These are phyloP conservation scores for Helicostylum pulchrum DNA, from an alignment of 192 early-diverging fungal genomes.

Conservation along the genomic window DNA sequence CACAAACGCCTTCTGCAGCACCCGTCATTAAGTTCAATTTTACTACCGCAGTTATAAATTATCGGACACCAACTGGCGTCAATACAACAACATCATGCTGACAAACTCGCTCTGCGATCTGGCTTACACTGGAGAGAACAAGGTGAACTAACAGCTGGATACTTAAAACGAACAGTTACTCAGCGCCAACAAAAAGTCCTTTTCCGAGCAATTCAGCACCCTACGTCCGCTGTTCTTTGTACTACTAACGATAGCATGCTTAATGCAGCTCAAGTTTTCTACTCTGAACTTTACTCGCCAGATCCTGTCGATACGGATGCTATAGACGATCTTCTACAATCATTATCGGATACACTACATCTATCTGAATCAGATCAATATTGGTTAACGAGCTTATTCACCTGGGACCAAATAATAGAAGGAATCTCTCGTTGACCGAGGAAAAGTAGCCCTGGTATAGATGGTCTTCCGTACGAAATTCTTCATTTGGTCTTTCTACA, in stretches of 20 bases:
- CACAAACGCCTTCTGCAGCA: too few relatives aligned
- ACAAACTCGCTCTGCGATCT: neutral
- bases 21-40: too few relatives aligned
- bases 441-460: too few relatives aligned
- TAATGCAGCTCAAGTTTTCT: slow-evolving; percentile 4
- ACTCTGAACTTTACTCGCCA: slow-evolving; percentile 5
- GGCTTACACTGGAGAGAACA: neutral
- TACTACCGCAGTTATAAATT: neutral
- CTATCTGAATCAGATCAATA: too few relatives aligned
- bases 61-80: neutral
- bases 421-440: too few relatives aligned
- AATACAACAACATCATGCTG: neutral
- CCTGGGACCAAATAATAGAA: too few relatives aligned
- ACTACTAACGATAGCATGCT: neutral
- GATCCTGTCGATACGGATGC: slow-evolving; percentile 8
- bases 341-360: neutral
- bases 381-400: too few relatives aligned
- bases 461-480: too few relatives aligned
- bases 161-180: neutral
- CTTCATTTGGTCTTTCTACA: too few relatives aligned
- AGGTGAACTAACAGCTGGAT: slow-evolving; percentile 3
- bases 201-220: neutral
- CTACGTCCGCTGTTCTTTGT: neutral
- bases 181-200: neutral
- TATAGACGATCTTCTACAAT: neutral